Evolutionary conservation across 139 green algal genomes (phyloP).

Genomic region (Limnomonas spitsbergensis): DNA sequence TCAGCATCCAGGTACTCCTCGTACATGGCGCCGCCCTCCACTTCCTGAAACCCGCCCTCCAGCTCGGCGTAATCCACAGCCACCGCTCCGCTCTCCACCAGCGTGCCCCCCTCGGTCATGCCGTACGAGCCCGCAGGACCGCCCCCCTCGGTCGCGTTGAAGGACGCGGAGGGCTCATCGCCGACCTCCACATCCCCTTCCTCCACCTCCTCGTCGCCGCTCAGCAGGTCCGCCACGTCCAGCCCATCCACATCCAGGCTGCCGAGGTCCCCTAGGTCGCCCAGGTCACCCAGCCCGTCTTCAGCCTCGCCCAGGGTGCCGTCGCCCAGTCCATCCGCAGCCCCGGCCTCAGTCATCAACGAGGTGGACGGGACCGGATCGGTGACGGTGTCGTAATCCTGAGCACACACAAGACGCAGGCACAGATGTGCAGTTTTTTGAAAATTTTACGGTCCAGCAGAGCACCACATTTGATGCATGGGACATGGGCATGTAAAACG

Average conservation of each 20-base stretch:
- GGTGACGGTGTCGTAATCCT: background rate
- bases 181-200: too few species aligned
- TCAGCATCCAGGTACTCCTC: background rate
- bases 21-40: background rate
- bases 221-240: constrained; percentile 1
- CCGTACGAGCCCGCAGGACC: background rate
- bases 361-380: background rate
- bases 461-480: too few species aligned
- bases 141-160: background rate
- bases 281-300: background rate
- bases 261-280: background rate
- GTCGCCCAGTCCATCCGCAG: background rate
- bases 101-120: background rate
- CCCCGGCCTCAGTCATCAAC: background rate
- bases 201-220: background rate
- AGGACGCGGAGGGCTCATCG: background rate
- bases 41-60: background rate
- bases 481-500: too few species aligned
- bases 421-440: too few species aligned
- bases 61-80: background rate
- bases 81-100: too few species aligned
- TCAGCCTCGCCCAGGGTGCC: background rate
- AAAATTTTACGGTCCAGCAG: too few species aligned
- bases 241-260: constrained; percentile 7
- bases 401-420: too few species aligned